Base-by-base conservation (phyloP, 2,329 filamentous ascomycete species). In the Alternaria longipes region DNA sequence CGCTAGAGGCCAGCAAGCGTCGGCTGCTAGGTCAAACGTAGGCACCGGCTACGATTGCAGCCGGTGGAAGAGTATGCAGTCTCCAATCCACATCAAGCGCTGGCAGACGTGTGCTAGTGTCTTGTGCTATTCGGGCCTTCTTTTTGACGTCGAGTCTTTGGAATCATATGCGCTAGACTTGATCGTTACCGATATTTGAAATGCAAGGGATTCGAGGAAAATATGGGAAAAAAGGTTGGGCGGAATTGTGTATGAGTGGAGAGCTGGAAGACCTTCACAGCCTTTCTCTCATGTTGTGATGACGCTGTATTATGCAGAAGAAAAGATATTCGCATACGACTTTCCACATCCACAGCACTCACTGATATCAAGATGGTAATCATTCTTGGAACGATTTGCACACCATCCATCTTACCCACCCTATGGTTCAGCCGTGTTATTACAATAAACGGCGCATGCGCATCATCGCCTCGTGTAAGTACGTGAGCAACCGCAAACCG, bases 91-190 rank as follows among this genome's bases (percentile, higher is more conserved):
- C 20, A 26, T 26, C 32, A 50, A 26, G 32, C 46, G 20, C 32
- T 24, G 34, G 36, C 16, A 36, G 20, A 38, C 9, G 11, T 50
- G 12, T 36, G n/a, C 32, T 36, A 38, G 32, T 53, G 30, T 32
- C 16, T 16, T 30, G n/a, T 54, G 32, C 47, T 45, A 45, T 32
- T 54, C 49, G 55, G 55, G 40, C 49, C 49, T 32, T 58, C 9
- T 54, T 30, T 54, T 20, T 18, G 34, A 20, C 18, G 55, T 28
- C 8, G 1, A n/a, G 14, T 28, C 22, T 24, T 11, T 50, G 32
- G 46, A 26, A 38, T 26, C 22, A 36, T 36, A 18, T 22, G 20
- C 46, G 32, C 34, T 34, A 36, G 46, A 32, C 8, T 34, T 9
- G 22, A 38, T n/a, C 22, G 12, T 40, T 36, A 50, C 22, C 18